Evolutionary conservation across 1,284 basidiomycete species (phyloP).

Genomic region (Trametes versicolor): DNA sequence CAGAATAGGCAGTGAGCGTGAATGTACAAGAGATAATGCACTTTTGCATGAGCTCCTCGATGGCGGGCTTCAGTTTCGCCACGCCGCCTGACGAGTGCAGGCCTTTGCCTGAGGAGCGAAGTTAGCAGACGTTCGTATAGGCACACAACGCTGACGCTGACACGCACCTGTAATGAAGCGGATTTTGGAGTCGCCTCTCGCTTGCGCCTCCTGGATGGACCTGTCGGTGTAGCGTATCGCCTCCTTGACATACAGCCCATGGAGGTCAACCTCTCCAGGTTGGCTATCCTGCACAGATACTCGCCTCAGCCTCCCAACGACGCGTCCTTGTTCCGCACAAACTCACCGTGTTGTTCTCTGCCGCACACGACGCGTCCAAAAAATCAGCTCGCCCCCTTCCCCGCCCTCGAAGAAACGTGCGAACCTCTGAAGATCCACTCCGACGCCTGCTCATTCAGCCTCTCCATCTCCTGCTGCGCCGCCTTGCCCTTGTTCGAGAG

Average conservation of each 20-base stretch:
- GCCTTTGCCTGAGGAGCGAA: constrained; percentile 59
- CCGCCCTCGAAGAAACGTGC: too few relatives aligned
- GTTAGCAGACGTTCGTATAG: not conserved
- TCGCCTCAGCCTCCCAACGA: constrained; percentile 2
- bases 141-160: constrained; percentile 24
- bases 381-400: not conserved
- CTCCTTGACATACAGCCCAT: constrained; percentile 95
- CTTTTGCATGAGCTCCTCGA: constrained; percentile 89
- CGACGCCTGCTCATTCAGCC: constrained; percentile 86
- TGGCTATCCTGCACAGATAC: constrained; percentile 63
- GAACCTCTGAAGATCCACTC: constrained; percentile 90
- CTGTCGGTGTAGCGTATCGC: constrained; percentile 79
- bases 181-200: constrained; percentile 74
- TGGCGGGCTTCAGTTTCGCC: constrained; percentile 93
- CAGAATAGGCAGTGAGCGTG: not conserved
- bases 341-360: constrained; percentile 85
- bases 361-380: not conserved
- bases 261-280: constrained; percentile 86
- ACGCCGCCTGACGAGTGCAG: constrained; percentile 85
- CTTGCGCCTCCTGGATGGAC: constrained; percentile 76
- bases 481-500: constrained; percentile 86
- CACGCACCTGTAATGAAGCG: constrained; percentile 85
- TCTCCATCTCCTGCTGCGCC: constrained; percentile 84
- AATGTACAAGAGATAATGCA: constrained; percentile 43
- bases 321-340: not conserved